Conservation (phyloP, 768 basidiomycete genomes). For the Lentinula aciculospora region DNA sequence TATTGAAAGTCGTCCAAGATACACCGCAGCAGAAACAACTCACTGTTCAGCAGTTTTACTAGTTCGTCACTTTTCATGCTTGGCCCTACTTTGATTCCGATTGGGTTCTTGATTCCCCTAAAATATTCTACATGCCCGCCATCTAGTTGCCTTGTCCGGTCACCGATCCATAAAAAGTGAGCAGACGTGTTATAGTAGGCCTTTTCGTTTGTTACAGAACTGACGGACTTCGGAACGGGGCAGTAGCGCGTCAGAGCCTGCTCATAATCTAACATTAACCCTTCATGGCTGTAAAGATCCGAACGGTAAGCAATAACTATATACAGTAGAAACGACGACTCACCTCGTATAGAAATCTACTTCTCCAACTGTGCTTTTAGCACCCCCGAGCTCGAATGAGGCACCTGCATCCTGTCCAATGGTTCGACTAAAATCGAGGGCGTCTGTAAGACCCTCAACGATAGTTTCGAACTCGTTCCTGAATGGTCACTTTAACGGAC, state of each 20-base stretch:
- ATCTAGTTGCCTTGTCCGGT: conserved; percentile 85
- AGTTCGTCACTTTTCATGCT: conserved; percentile 78
- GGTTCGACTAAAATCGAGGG: conserved; percentile 87
- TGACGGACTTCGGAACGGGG: conserved; percentile 26
- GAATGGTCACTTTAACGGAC: background rate
- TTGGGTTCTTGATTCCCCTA: conserved; percentile 86
- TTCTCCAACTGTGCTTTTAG: conserved; percentile 68
- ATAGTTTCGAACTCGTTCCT: conserved; percentile 85
- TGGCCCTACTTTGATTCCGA: conserved; percentile 95
- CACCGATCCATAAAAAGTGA: conserved; percentile 97
- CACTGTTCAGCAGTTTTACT: conserved; percentile 68
- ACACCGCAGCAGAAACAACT: conserved; percentile 18
- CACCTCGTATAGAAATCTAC: conserved; percentile 94
- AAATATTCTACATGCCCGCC: conserved; percentile 97
- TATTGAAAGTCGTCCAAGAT: background rate
- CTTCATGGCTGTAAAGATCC: conserved; percentile 71
- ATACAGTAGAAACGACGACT: background rate
- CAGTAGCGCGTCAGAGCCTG: conserved; percentile 80
- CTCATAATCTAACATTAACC: conserved; percentile 89
- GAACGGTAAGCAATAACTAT: background rate
- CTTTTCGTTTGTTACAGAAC: conserved; percentile 14
- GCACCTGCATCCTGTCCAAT: conserved; percentile 63
- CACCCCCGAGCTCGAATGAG: conserved; percentile 69
- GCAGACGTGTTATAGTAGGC: conserved; percentile 87
- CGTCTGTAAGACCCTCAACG: conserved; percentile 79